phyloP scores from a whole-genome alignment of 2,329 filamentous ascomycete genomes.

The Bimuria novae-zelandiae region DNA sequence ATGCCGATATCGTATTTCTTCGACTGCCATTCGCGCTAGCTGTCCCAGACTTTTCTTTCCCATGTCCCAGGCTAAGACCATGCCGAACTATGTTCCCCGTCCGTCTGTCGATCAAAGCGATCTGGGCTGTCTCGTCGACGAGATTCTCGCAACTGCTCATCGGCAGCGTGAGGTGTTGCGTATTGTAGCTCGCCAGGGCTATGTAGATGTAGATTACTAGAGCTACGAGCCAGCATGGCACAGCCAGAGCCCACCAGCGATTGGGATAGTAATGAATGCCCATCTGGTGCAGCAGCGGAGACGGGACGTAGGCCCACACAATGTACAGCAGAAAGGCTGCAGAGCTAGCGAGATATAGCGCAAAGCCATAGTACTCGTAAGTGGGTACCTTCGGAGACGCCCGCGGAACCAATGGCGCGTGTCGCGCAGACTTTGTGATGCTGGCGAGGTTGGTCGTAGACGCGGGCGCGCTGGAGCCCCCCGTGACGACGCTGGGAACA shows the following conservation, averaged over 20 bases:
- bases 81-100: constrained; percentile 62
- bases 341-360: constrained; percentile 87
- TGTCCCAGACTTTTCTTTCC: constrained; percentile 48
- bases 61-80: constrained; percentile 20
- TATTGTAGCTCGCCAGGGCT: constrained; percentile 88
- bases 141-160: constrained; percentile 83
- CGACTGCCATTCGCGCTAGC: constrained; percentile 46
- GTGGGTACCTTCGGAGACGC: constrained; percentile 95
- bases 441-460: constrained; percentile 63
- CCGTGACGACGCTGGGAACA: constrained; percentile 22
- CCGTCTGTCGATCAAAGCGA: constrained; percentile 75
- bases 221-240: constrained; percentile 90
- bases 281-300: constrained; percentile 86
- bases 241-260: constrained; percentile 94
- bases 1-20: constrained; percentile 35
- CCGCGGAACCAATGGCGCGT: constrained; percentile 71
- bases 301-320: constrained; percentile 88
- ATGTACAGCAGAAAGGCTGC: constrained; percentile 75
- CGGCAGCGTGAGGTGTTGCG: constrained; percentile 81
- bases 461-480: constrained; percentile 33
- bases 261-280: constrained; percentile 97
- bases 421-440: constrained; percentile 62
- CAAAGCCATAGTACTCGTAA: constrained; percentile 99
- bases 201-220: constrained; percentile 90
- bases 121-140: constrained; percentile 85